Conservation (phyloP, 2,329 filamentous ascomycete genomes). For the Rhynchosporium secalis region DNA sequence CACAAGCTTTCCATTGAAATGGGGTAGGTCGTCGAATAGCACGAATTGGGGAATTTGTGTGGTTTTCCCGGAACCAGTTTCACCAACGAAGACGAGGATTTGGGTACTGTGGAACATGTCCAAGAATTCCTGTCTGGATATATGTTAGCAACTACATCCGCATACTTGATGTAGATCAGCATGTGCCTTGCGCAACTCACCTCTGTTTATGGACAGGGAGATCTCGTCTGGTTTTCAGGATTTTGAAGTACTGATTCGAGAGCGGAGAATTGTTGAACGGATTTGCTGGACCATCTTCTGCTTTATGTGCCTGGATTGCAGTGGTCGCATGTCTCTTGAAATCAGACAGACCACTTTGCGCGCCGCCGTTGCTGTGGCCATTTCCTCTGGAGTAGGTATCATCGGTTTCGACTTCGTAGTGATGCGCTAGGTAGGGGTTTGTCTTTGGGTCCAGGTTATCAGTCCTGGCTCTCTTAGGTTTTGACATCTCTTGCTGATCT, state of each 20-base stretch:
- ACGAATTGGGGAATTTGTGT: constrained; percentile 99
- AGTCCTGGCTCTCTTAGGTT: constrained; percentile 49
- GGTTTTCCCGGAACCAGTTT: constrained; percentile 98
- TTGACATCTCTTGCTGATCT: constrained; percentile 48
- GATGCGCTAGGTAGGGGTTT: constrained; percentile 93
- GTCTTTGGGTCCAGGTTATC: constrained; percentile 50
- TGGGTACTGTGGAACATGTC: constrained; percentile 90
- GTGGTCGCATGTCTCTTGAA: constrained; percentile 82
- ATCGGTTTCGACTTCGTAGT: constrained; percentile 58
- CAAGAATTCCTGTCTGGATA: constrained; percentile 79
- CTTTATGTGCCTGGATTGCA: constrained; percentile 66
- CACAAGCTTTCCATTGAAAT: constrained; percentile 82
- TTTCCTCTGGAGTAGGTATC: constrained; percentile 28
- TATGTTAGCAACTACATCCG: constrained; percentile 25
- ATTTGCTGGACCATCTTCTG: constrained; percentile 80
- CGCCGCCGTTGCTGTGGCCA: constrained; percentile 42
- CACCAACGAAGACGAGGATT: constrained; percentile 97
- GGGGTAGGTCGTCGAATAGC: constrained; percentile 92
- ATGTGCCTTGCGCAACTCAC: constrained; percentile 44
- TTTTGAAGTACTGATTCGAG: constrained; percentile 84
- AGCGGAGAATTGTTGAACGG: constrained; percentile 80
- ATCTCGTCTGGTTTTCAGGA: constrained; percentile 78
- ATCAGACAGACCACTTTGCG: constrained; percentile 55
- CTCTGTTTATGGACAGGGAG: constrained; percentile 91
- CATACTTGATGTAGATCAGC: background rate